Evolutionary conservation across 1,139 yeast species (phyloP).

Genomic region (Magnusiomyces paraingens): DNA sequence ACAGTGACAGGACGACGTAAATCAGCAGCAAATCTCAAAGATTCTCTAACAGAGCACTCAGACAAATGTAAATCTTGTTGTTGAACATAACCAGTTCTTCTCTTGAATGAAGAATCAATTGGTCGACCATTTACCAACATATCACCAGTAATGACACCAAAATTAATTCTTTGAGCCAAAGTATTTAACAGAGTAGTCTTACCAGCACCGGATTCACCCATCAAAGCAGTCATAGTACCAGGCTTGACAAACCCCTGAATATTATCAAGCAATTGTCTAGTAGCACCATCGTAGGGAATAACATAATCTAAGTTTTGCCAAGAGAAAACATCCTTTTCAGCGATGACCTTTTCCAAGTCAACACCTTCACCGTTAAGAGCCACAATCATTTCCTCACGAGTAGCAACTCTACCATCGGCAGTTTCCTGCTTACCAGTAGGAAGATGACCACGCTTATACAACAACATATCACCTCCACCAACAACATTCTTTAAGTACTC

Average conservation of each 20-base stretch:
- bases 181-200: slow-evolving; percentile 57
- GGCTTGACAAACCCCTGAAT: slow-evolving; percentile 63
- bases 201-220: slow-evolving; percentile 71
- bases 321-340: slow-evolving; percentile 40
- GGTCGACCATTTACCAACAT: slow-evolving; percentile 55
- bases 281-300: slow-evolving; percentile 42
- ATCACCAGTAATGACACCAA: slow-evolving; percentile 59
- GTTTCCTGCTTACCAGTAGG: slow-evolving; percentile 29
- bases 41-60: slow-evolving; percentile 54
- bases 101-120: slow-evolving; percentile 47
- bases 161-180: slow-evolving; percentile 51
- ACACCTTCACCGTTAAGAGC: slow-evolving; percentile 39
- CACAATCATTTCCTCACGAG: slow-evolving; percentile 37
- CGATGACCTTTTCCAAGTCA: slow-evolving; percentile 32
- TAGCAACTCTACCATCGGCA: slow-evolving; percentile 20
- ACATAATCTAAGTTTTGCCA: slow-evolving; percentile 50
- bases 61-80: slow-evolving; percentile 59
- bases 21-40: slow-evolving; percentile 54
- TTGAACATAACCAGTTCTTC: slow-evolving; percentile 60
- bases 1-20: slow-evolving; percentile 49
- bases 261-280: slow-evolving; percentile 46
- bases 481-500: slow-evolving; percentile 47
- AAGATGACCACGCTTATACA: slow-evolving; percentile 50
- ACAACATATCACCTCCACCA: slow-evolving; percentile 53
- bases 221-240: slow-evolving; percentile 55